A percentile compares a stretch with the other conserved stretches of the same genome.
These are phyloP conservation scores for Stachybotrys elegans DNA, from an alignment of 2,329 filamentous ascomycete species.

Conservation along the genomic window DNA sequence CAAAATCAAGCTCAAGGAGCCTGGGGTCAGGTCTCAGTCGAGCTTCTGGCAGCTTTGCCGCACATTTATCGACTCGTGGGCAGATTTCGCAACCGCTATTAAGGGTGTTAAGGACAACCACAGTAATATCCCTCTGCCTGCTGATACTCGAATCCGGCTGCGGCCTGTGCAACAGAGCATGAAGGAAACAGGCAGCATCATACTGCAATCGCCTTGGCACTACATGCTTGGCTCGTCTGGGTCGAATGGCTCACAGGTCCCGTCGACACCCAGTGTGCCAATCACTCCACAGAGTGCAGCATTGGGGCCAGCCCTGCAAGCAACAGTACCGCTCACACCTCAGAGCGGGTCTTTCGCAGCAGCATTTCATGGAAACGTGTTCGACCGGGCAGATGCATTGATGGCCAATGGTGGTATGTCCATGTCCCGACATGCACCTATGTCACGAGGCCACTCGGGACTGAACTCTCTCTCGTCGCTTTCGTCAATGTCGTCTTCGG, in stretches of 20 bases:
- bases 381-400: conserved; percentile 53
- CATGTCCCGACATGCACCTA: conserved; percentile 48
- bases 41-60: conserved; percentile 69
- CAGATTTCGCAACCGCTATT: conserved; percentile 57
- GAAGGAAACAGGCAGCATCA: conserved; percentile 72
- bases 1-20: conserved; percentile 79
- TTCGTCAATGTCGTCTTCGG: conserved; percentile 36
- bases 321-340: conserved; percentile 73
- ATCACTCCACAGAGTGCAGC: conserved; percentile 88
- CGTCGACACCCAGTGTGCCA: conserved; percentile 39
- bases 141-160: conserved; percentile 68
- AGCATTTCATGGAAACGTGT: conserved; percentile 53
- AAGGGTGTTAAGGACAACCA: conserved; percentile 46
- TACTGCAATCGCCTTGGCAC: conserved; percentile 56
- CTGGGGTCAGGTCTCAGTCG: conserved; percentile 61
- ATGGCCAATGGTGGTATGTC: conserved; percentile 53
- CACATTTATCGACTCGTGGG: conserved; percentile 66
- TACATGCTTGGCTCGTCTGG: conserved; percentile 29
- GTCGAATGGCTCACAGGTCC: neutral
- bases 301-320: conserved; percentile 82
- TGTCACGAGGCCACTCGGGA: conserved; percentile 35
- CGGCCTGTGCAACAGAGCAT: conserved; percentile 77
- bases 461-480: conserved; percentile 35
- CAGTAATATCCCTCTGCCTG: conserved; percentile 40
- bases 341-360: conserved; percentile 51